Evolutionary conservation across 208 protist genomes (phyloP).

Genomic region (Acanthamoeba lenticulata): DNA sequence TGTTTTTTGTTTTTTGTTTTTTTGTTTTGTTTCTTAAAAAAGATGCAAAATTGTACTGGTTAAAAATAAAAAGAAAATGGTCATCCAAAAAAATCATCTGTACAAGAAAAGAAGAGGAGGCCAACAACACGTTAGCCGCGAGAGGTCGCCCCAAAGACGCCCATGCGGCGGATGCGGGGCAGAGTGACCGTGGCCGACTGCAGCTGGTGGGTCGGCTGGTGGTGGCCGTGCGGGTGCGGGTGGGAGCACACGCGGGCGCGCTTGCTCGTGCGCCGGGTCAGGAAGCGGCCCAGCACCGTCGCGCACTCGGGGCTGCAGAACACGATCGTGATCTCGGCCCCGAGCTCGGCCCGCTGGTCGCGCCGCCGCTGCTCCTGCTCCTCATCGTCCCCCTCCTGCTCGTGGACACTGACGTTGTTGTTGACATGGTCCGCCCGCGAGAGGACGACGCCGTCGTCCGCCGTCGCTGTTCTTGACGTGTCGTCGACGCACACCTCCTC

Average conservation of each 20-base stretch:
- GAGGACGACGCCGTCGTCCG: no score
- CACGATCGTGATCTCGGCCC: background rate
- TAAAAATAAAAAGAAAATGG: no score
- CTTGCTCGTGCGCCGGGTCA: background rate
- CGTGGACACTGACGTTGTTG: background rate
- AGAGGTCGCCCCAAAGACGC: background rate
- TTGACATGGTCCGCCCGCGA: no score
- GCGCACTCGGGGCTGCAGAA: constrained; percentile 5
- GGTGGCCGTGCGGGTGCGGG: background rate
- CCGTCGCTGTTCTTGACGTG: background rate
- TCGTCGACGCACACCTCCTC: background rate
- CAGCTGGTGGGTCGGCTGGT: no score
- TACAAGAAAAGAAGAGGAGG: no score
- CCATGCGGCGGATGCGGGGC: background rate
- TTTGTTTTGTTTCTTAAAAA: no score
- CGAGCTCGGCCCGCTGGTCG: background rate
- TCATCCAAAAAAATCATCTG: no score
- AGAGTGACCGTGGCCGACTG: background rate
- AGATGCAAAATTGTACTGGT: no score
- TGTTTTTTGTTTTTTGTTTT: background rate
- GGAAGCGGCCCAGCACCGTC: background rate
- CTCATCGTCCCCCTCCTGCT: background rate
- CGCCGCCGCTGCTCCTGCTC: background rate
- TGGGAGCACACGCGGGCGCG: background rate
- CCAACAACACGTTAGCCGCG: no score